Evolutionary conservation across 2,329 filamentous ascomycete species (phyloP).

Genomic region (Diaporthe destruens): DNA sequence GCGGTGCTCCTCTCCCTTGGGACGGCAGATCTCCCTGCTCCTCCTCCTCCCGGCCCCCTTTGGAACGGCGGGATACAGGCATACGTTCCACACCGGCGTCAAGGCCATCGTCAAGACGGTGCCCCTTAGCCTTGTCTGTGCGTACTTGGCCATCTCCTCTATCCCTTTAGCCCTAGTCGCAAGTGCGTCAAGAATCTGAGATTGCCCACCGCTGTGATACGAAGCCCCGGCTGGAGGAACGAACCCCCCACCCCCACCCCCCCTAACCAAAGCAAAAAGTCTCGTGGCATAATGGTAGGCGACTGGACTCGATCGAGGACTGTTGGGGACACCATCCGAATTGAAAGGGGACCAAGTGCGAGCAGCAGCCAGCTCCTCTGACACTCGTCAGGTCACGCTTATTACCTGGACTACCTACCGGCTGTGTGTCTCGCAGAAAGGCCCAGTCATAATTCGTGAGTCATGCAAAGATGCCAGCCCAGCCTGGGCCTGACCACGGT

Average conservation of each 20-base stretch:
- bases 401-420: background rate
- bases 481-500: too few species aligned
- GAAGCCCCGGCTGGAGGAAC: background rate
- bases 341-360: background rate
- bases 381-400: background rate
- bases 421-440: background rate
- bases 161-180: background rate
- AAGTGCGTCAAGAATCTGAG: background rate
- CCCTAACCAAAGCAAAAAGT: background rate
- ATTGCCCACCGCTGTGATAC: background rate
- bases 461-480: background rate
- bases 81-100: too few species aligned
- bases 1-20: background rate
- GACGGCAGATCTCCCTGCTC: constrained; percentile 16
- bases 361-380: background rate
- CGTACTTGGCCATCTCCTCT: background rate
- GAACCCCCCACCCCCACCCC: too few species aligned
- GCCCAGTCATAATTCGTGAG: background rate
- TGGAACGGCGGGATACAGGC: background rate
- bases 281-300: background rate
- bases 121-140: too few species aligned
- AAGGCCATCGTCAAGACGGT: too few species aligned
- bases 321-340: background rate
- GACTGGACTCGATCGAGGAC: background rate
- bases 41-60: background rate